Conservation (phyloP, 257 asterid species). For the Nicotiana tabacum region DNA sequence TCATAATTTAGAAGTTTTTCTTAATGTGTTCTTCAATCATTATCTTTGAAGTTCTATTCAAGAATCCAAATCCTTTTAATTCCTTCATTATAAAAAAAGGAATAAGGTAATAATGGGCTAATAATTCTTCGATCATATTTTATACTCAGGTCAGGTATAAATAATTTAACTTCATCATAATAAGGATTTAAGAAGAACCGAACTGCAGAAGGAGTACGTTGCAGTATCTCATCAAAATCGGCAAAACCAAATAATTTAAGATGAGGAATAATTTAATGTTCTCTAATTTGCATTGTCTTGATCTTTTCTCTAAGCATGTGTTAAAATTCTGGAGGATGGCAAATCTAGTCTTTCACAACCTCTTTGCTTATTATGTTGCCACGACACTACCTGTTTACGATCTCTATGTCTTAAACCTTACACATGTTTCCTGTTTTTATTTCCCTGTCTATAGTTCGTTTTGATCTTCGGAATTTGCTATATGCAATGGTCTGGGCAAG, state of each 20-base stretch:
- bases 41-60: background rate
- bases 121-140: background rate
- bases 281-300: background rate
- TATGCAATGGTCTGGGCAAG: slow-evolving; percentile 76
- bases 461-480: slow-evolving; percentile 46
- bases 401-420: slow-evolving; percentile 4
- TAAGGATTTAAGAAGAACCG: background rate
- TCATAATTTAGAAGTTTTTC: background rate
- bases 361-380: background rate
- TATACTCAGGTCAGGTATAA: background rate
- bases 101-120: background rate
- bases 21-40: background rate
- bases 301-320: background rate
- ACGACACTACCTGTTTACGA: background rate
- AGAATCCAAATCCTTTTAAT: background rate
- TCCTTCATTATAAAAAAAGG: background rate
- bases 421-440: background rate
- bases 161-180: background rate
- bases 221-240: background rate
- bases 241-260: background rate
- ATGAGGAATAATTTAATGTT: background rate
- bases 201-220: background rate
- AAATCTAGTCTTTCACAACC: background rate
- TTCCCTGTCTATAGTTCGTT: slow-evolving; percentile 41
- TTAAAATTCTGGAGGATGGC: background rate